phyloP scores from a whole-genome alignment of 2,329 filamentous ascomycete species.

The Claviceps sp. region DNA sequence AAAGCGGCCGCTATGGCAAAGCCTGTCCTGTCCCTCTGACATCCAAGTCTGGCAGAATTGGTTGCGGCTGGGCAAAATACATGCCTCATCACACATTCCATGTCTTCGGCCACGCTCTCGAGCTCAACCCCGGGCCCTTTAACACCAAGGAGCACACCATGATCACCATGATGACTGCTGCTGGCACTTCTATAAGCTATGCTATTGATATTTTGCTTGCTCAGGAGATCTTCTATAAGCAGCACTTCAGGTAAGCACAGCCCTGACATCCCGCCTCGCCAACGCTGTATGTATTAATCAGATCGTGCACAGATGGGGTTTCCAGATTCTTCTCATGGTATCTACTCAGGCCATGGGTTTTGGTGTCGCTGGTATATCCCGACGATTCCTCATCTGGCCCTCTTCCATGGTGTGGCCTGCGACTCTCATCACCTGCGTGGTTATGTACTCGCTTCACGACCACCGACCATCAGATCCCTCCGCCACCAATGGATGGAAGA shows the following conservation, averaged over 20 bases:
- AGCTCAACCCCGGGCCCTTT: conserved; percentile 28
- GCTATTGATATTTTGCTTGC: conserved; percentile 28
- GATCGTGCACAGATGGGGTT: conserved; percentile 24
- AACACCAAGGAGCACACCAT: conserved; percentile 36
- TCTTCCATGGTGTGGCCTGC: conserved; percentile 54
- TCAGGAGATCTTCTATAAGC: conserved; percentile 34
- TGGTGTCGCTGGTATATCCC: conserved; percentile 45
- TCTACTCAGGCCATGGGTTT: conserved; percentile 52
- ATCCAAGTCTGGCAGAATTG: conserved; percentile 9
- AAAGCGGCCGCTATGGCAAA: too few relatives aligned
- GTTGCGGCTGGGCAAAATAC: conserved; percentile 18
- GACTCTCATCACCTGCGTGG: conserved; percentile 44
- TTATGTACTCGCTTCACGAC: conserved; percentile 55
- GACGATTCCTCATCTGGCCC: conserved; percentile 46
- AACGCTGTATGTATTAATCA: too few relatives aligned
- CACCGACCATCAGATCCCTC: conserved; percentile 37
- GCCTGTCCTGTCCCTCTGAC: neutral
- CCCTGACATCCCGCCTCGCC: too few relatives aligned
- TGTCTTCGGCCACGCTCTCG: conserved; percentile 18
- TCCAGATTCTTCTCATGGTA: conserved; percentile 45
- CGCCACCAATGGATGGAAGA: conserved; percentile 42
- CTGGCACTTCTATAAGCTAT: conserved; percentile 20
- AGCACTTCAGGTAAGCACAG: conserved; percentile 27
- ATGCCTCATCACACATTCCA: conserved; percentile 18
- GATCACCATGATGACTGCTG: conserved; percentile 32